phyloP scores from a whole-genome alignment of 2,329 filamentous ascomycete species.

The Curvularia spicifera region DNA sequence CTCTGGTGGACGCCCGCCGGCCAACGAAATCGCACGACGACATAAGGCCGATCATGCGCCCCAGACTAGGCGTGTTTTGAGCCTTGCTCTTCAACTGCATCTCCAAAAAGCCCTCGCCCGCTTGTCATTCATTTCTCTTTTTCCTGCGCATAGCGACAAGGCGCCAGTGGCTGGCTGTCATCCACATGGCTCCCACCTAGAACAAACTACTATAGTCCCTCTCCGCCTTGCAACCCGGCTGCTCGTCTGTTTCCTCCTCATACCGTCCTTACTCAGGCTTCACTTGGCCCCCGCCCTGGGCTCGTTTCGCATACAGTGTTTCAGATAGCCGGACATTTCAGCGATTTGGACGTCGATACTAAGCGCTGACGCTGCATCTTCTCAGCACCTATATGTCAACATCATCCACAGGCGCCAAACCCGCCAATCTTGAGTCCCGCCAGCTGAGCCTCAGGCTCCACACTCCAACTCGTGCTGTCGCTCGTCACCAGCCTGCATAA shows the following conservation, averaged over 20 bases:
- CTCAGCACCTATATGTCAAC: slow-evolving; percentile 30
- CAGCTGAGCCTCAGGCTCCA: slow-evolving; percentile 24
- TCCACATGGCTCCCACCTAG: slow-evolving; percentile 27
- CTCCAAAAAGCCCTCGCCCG: slow-evolving; percentile 15
- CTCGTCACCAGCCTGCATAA: slow-evolving; percentile 30
- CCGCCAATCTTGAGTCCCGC: slow-evolving; percentile 38
- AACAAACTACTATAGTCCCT: slow-evolving; percentile 9
- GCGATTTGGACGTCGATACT: slow-evolving; percentile 37
- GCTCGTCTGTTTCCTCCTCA: slow-evolving; percentile 23
- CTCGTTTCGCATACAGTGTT: slow-evolving; percentile 35
- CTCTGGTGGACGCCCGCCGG: slow-evolving; percentile 28
- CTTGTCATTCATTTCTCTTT: slow-evolving; percentile 23
- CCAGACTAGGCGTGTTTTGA: slow-evolving; percentile 39
- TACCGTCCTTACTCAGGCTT: slow-evolving; percentile 30
- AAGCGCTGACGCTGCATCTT: slow-evolving; percentile 44
- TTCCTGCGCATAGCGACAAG: slow-evolving; percentile 24
- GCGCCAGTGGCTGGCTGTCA: slow-evolving; percentile 37
- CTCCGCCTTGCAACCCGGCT: slow-evolving; percentile 24
- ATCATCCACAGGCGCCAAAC: slow-evolving; percentile 40
- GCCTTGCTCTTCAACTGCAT: slow-evolving; percentile 29
- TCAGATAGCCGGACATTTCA: slow-evolving; percentile 35
- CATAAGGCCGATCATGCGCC: slow-evolving; percentile 32
- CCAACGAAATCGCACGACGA: slow-evolving; percentile 36
- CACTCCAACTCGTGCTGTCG: slow-evolving; percentile 16
- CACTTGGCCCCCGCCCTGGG: slow-evolving; percentile 28